A percentile compares a stretch with the other conserved stretches of the same genome.
Evolutionary conservation across 352 stramenopile species (phyloP).

Genomic region (Hyaloperonospora arabidopsidis): DNA sequence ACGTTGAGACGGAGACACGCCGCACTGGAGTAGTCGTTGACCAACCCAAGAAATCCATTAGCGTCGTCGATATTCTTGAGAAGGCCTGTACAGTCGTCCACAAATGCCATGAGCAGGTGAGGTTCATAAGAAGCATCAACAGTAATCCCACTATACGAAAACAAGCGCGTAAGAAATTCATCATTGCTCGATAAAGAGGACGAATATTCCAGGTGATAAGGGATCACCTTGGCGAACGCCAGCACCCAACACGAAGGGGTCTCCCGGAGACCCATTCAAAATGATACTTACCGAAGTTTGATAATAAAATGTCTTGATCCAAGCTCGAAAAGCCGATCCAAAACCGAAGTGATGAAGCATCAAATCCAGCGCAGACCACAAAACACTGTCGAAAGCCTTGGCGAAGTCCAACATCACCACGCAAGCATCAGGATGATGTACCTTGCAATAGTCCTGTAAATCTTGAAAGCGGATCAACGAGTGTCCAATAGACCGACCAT

Average conservation of each 20-base stretch:
- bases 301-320: constrained; percentile 13
- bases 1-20: neutral
- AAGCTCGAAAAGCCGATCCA: constrained; percentile 4
- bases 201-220: constrained; percentile 15
- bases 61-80: neutral
- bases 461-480: constrained; percentile 10
- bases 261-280: constrained; percentile 6
- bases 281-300: constrained; percentile 7
- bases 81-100: neutral
- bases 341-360: neutral
- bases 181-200: constrained; percentile 4
- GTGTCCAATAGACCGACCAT: constrained; percentile 7
- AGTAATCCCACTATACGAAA: neutral
- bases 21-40: neutral
- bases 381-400: neutral
- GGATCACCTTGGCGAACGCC: constrained; percentile 16
- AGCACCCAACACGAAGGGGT: constrained; percentile 5
- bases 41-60: neutral
- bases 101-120: neutral
- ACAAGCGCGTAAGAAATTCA: neutral
- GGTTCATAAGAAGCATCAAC: neutral
- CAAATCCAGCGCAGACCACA: neutral
- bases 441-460: neutral
- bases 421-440: neutral
- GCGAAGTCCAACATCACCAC: neutral